These are phyloP conservation scores for Kalaharituber pfeilii DNA, from an alignment of 2,329 filamentous ascomycete genomes.

Conservation along the genomic window DNA sequence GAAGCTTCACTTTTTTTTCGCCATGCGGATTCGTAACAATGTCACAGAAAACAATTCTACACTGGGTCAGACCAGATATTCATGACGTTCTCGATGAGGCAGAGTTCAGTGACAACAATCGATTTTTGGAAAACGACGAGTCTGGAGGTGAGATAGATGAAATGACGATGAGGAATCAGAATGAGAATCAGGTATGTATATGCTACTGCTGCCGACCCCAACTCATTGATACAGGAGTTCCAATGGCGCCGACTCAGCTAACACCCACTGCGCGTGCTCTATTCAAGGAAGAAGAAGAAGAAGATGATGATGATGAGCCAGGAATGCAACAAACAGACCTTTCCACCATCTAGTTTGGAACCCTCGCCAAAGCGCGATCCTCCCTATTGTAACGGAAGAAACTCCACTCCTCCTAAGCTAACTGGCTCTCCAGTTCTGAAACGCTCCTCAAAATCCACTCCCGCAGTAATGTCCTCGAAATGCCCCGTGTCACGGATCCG, in stretches of 20 bases:
- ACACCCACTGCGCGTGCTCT: no score
- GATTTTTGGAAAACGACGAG: neutral
- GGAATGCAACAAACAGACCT: conserved; percentile 26
- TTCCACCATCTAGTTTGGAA: conserved; percentile 63
- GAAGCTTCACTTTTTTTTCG: no score
- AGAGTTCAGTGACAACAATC: neutral
- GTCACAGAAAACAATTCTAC: neutral
- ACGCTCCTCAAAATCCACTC: conserved; percentile 71
- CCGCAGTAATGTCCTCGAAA: conserved; percentile 65
- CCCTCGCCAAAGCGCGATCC: conserved; percentile 72
- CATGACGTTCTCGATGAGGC: neutral
- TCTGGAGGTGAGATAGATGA: neutral
- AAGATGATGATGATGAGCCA: conserved; percentile 24
- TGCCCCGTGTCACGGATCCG: conserved; percentile 66
- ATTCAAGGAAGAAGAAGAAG: conserved; percentile 24
- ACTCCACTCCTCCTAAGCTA: conserved; percentile 22
- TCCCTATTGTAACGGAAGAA: conserved; percentile 40
- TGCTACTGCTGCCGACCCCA: no score
- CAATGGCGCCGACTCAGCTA: conserved; percentile 16
- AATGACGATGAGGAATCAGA: neutral
- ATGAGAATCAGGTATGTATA: no score
- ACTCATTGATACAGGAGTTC: neutral
- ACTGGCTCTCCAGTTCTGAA: conserved; percentile 22
- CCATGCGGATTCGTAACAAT: no score
- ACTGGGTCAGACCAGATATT: neutral